Conservation (phyloP, 2,329 filamentous ascomycete species). For the Onygena corvina region DNA sequence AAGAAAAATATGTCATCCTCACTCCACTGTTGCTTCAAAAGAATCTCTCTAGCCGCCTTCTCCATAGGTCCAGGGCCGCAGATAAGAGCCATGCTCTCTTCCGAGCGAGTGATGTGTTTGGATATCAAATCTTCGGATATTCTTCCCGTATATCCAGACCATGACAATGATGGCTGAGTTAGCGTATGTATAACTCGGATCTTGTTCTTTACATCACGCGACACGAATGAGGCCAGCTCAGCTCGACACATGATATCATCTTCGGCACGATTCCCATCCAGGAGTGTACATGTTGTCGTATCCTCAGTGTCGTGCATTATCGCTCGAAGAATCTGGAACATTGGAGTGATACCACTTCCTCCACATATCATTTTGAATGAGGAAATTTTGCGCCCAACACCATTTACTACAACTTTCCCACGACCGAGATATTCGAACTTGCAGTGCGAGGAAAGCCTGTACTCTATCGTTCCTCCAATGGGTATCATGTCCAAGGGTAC, state of each 20-base stretch:
- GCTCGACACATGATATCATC: slow-evolving; percentile 70
- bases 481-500: slow-evolving; percentile 62
- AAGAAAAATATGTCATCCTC: slow-evolving; percentile 7
- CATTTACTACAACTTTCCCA: slow-evolving; percentile 52
- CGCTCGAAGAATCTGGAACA: slow-evolving; percentile 69
- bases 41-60: not conserved
- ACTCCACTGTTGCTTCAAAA: slow-evolving; percentile 4
- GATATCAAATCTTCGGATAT: slow-evolving; percentile 38
- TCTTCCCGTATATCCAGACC: slow-evolving; percentile 57
- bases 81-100: slow-evolving; percentile 7
- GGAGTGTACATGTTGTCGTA: slow-evolving; percentile 54
- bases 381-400: slow-evolving; percentile 45
- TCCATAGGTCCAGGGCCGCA: slow-evolving; percentile 6
- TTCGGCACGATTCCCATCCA: slow-evolving; percentile 65
- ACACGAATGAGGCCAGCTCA: slow-evolving; percentile 56
- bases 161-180: slow-evolving; percentile 49
- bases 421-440: slow-evolving; percentile 67
- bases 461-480: slow-evolving; percentile 60
- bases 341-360: slow-evolving; percentile 84
- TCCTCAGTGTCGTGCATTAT: slow-evolving; percentile 55
- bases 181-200: slow-evolving; percentile 60
- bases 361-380: slow-evolving; percentile 77
- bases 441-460: slow-evolving; percentile 70
- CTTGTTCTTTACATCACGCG: slow-evolving; percentile 39
- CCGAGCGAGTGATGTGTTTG: not conserved